Base-by-base conservation (phyloP, 2,329 filamentous ascomycete genomes). In the Pseudophaeomoniella oleicola region DNA sequence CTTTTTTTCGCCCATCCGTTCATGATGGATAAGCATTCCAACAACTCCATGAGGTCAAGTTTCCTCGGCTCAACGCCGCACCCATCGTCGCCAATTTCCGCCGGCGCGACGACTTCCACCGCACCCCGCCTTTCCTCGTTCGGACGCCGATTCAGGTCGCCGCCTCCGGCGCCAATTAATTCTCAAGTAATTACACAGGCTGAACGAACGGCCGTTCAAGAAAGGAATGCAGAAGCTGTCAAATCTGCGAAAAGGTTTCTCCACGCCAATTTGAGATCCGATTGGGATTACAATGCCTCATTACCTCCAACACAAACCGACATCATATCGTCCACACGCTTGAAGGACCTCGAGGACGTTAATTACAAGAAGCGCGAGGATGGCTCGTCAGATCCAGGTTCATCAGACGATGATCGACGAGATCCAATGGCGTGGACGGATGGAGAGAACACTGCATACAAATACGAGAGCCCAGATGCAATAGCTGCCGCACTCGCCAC, bases 401-500 rank as follows among this genome's bases (percentile, higher is more conserved):
- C 32, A 13, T 13, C n/a, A n/a, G 15, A 34, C 3, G 30, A 35
- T 38, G 6, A 16, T 34, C 15, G 15, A 16, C 36, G 32, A 11
- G 17, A 22, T 35, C 30, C 36, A 13, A 35, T 38, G 36, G 22
- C 15, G 16, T 35, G 15, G 18, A 37, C 16, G 16, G 29, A 22
- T 16, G 30, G 16, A 10, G 32, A 34, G 16, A 4, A 12, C 15
- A 50, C 58, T 37, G 51, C 54, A 3, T 57, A 60, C 39, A 48
- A 51, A 16, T 58, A 61, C 42, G 56, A 62, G 29, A 57, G 40
- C 31, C 59, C 60, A 2, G 59, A 64, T 40, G 52, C 52, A 3
- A 51, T 62, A 13, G 55, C 52, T 4, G 46, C 52, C 5, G 57
- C 59, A 2, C 53, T 63, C 3, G 52, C 64, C 3, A 66, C 68